These are phyloP conservation scores for Aspergillus floridensis DNA, from an alignment of 2,329 filamentous ascomycete species.

Conservation along the genomic window DNA sequence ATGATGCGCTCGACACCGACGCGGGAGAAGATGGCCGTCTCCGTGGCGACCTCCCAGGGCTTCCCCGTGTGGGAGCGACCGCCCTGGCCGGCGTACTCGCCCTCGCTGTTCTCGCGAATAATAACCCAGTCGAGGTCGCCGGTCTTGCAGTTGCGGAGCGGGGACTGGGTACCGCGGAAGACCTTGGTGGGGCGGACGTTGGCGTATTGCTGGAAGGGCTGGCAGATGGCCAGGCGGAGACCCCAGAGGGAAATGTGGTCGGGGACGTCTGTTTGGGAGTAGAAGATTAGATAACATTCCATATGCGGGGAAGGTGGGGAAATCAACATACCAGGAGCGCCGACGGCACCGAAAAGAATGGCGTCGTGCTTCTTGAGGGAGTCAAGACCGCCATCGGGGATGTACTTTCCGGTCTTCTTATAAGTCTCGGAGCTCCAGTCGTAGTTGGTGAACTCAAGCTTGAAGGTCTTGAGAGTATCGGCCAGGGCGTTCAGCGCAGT, in stretches of 20 bases:
- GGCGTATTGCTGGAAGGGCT: constrained; percentile 66
- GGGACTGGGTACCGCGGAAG: constrained; percentile 59
- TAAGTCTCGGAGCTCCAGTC: constrained; percentile 68
- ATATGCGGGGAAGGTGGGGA: neutral
- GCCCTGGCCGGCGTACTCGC: constrained; percentile 65
- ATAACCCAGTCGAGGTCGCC: constrained; percentile 67
- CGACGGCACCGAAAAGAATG: constrained; percentile 67
- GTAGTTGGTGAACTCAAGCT: constrained; percentile 60
- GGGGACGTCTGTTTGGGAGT: constrained; percentile 51
- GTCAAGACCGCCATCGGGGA: constrained; percentile 59
- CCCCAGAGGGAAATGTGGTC: constrained; percentile 68
- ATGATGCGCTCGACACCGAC: constrained; percentile 59
- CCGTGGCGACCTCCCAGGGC: constrained; percentile 61
- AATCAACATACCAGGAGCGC: constrained; percentile 50
- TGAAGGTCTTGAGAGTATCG: constrained; percentile 54
- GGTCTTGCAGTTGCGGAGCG: constrained; percentile 52
- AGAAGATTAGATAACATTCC: neutral
- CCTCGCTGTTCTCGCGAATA: constrained; percentile 65
- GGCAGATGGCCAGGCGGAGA: constrained; percentile 64
- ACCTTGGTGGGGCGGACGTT: constrained; percentile 65
- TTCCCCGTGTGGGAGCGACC: constrained; percentile 59
- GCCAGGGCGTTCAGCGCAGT: constrained; percentile 53
- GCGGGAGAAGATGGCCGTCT: constrained; percentile 63
- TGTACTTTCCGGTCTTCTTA: constrained; percentile 64
- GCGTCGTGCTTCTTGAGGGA: constrained; percentile 60